Percentiles rank a stretch among this genome's conserved stretches.
phyloP scores from a whole-genome alignment of 306 rosid species.

The Pyrus pyrifolia region DNA sequence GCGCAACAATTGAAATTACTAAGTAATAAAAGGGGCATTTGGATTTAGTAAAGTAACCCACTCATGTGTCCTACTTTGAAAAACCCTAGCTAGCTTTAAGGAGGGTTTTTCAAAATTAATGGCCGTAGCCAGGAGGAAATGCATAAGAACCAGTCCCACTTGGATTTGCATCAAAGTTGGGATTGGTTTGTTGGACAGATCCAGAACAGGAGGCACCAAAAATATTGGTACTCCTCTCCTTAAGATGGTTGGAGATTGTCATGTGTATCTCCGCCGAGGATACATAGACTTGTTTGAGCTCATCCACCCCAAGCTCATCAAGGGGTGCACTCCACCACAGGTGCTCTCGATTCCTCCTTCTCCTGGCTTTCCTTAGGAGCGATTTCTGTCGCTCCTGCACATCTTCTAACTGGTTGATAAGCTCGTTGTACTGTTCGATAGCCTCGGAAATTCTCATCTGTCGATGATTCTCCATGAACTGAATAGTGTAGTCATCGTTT shows the following conservation, averaged over 20 bases:
- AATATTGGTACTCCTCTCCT: not conserved
- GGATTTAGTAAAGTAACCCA: not conserved
- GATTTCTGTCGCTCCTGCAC: conserved; percentile 10
- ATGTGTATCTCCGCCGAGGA: not conserved
- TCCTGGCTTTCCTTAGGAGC: not conserved
- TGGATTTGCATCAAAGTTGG: not conserved
- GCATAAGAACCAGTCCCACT: not conserved
- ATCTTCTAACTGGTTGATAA: not conserved
- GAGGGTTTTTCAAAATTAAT: not conserved
- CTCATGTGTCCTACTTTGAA: not conserved
- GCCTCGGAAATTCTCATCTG: conserved; percentile 15
- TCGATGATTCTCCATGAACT: conserved; percentile 15
- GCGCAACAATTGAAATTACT: not conserved
- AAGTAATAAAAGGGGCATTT: not conserved
- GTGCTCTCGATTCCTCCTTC: not conserved
- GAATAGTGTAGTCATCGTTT: not conserved
- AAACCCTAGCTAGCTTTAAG: not conserved
- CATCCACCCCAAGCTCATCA: conserved; percentile 7
- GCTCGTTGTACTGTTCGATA: conserved; percentile 10
- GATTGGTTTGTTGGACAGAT: not conserved
- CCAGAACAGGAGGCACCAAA: not conserved
- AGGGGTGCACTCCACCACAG: conserved; percentile 30
- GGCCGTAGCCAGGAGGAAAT: not conserved
- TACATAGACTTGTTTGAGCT: not conserved
- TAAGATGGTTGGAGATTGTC: not conserved